Evolutionary conservation across 148 eudicot genomes (phyloP).

Genomic region (Rhododendron mucronatum): DNA sequence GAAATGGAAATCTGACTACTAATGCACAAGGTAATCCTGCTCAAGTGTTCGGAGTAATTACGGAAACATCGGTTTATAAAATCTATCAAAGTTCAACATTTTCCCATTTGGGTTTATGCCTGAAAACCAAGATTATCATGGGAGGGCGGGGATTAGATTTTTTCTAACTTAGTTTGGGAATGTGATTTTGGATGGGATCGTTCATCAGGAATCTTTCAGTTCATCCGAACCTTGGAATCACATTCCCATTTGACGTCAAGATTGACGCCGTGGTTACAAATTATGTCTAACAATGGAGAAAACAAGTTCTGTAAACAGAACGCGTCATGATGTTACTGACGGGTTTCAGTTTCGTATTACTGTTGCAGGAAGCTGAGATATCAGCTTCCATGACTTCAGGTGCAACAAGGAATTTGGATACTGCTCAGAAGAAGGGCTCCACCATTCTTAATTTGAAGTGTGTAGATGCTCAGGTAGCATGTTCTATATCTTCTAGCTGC

Average conservation of each 20-base stretch:
- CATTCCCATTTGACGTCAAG: not conserved
- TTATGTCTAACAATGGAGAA: not conserved
- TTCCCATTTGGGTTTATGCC: not conserved
- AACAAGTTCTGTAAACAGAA: not conserved
- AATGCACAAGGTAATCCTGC: not conserved
- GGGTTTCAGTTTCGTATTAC: not conserved
- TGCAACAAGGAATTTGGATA: conserved; percentile 68
- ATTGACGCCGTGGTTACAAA: not conserved
- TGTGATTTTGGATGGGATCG: not conserved
- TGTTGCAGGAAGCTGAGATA: conserved; percentile 84
- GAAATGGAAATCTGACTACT: not conserved
- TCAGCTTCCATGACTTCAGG: conserved; percentile 61
- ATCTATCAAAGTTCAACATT: not conserved
- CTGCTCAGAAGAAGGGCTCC: conserved; percentile 79
- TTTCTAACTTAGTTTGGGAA: not conserved
- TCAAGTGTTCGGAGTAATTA: not conserved
- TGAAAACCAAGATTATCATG: not conserved
- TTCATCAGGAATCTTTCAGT: not conserved
- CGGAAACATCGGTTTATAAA: not conserved
- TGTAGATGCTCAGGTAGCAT: conserved; percentile 78
- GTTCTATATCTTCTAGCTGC: not conserved
- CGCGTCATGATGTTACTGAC: not conserved
- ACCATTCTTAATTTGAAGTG: conserved; percentile 86
- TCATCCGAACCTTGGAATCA: not conserved
- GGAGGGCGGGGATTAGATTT: not conserved